Evolutionary conservation across 495 filamentous ascomycete species (phyloP), one percentile per base, ranked within the genome.

Genomic region (Trichoderma erinaceum): DNA sequence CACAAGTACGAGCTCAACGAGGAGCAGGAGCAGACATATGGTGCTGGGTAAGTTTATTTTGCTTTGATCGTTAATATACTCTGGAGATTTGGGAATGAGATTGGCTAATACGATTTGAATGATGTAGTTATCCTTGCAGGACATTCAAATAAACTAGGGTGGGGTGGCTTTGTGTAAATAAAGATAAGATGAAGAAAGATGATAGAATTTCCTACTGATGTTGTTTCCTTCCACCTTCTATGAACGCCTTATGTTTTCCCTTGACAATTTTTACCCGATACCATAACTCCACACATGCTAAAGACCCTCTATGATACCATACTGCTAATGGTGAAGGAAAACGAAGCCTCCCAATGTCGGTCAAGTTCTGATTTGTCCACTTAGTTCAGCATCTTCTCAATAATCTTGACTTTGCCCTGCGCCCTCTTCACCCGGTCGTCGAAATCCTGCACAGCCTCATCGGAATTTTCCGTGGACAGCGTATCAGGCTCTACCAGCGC

Each of bases 371-470:
- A 61, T 3, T 56, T n/a, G 50, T 23, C 56, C 13, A 27, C 52
- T 11, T 32, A 61, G n/a, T n/a, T 44, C 41, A 90, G 78, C 29
- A 89, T 81, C 50, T 86, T 85, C 77, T 93, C 90, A 58, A 97
- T 89, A 63, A 97, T 84, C 75, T 91, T 94, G 1, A 84, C 83
- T 73, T 94, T 94, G n/a, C 87, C 86, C 66, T 88, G 80, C 12
- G 92, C 93, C 70, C 89, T 84, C 78, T 90, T 92, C 65, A 95
- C 70, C 43, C 93, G 82, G 74, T 95, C 91, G 70, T 97, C 92
- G 69, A 93, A 90, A 71, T 94, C 91, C 29, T 88, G 87, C 23
- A 97, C 90, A 6, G 90, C 87, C 58, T 93, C 92, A 71, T 97
- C 93, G 1, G 83, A 89, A 72, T 97, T 97, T 63, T 86, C 79